Percentiles rank a stretch among this genome's conserved stretches.
phyloP scores from a whole-genome alignment of 202 grass and related monocot genomes.

The Carex arenaria region DNA sequence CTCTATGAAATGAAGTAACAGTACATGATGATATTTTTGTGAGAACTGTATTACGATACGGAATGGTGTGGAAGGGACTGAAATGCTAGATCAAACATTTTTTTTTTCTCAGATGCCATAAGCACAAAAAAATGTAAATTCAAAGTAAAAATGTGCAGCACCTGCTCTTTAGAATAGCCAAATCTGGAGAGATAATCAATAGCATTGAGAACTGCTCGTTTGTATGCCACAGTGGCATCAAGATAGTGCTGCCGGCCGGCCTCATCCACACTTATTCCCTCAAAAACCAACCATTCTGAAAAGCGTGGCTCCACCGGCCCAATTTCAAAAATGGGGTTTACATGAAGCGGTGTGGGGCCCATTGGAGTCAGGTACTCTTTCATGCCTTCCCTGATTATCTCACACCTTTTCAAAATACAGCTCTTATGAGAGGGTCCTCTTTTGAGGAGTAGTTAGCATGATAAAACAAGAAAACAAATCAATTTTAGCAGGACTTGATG shows the following conservation, averaged over 20 bases:
- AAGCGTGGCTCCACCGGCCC: slow-evolving; percentile 78
- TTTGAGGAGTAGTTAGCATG: neutral
- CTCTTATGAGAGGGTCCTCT: neutral
- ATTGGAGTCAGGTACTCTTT: slow-evolving; percentile 81
- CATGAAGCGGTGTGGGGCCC: slow-evolving; percentile 79
- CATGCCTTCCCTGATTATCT: slow-evolving; percentile 90
- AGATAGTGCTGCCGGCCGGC: slow-evolving; percentile 79
- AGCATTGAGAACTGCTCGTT: slow-evolving; percentile 81
- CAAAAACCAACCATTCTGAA: slow-evolving; percentile 87
- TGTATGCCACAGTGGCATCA: slow-evolving; percentile 84
- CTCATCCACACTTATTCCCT: slow-evolving; percentile 94
- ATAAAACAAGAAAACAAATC: neutral
- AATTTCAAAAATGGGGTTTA: slow-evolving; percentile 89
- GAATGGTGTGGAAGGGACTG: neutral
- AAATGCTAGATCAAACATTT: neutral
- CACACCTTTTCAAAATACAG: slow-evolving; percentile 51
- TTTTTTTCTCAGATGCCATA: neutral
- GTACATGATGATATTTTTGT: neutral
- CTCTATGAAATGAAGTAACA: neutral
- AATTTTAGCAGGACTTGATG: neutral
- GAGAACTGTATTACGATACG: neutral
- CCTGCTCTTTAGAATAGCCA: slow-evolving; percentile 96
- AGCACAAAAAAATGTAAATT: neutral
- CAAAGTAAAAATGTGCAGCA: neutral
- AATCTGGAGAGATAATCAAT: slow-evolving; percentile 80